Evolutionary conservation across 106 monocot genomes (phyloP).

Genomic region (Hemerocallis citrina): DNA sequence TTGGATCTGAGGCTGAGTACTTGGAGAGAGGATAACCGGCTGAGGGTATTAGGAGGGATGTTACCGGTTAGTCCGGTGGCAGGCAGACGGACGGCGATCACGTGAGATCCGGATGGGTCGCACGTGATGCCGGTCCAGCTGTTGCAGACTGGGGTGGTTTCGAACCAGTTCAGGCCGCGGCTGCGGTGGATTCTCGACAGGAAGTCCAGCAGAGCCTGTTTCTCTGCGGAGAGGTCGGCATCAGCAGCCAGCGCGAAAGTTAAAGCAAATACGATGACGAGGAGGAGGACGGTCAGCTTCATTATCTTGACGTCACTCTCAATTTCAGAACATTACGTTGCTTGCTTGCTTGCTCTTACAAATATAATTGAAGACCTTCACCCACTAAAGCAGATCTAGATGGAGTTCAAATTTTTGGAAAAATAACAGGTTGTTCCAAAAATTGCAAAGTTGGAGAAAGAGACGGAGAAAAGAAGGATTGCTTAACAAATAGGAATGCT

Average conservation of each 20-base stretch:
- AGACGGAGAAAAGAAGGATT: no score
- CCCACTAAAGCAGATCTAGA: no score
- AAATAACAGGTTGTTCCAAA: no score
- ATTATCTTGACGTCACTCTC: no score
- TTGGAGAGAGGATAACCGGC: slow-evolving; percentile 38
- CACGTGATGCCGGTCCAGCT: slow-evolving; percentile 45
- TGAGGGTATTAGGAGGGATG: slow-evolving; percentile 46
- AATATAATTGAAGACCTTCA: no score
- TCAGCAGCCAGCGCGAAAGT: background rate
- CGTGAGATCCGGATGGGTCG: slow-evolving; percentile 13
- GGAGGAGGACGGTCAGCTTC: no score
- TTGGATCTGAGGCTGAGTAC: slow-evolving; percentile 50
- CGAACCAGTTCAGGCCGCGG: slow-evolving; percentile 40
- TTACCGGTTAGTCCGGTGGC: slow-evolving; percentile 29
- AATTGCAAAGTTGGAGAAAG: no score
- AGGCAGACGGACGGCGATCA: slow-evolving; percentile 40
- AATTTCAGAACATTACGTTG: no score
- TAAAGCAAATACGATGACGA: no score
- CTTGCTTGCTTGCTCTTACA: no score
- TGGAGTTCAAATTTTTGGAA: no score
- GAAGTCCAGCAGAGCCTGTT: slow-evolving; percentile 44
- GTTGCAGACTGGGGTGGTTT: slow-evolving; percentile 21
- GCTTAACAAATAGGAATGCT: no score
- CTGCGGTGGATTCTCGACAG: slow-evolving; percentile 6
- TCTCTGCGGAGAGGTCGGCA: slow-evolving; percentile 33